These are phyloP conservation scores for Pseudopyricularia javanii DNA, from an alignment of 2,329 filamentous ascomycete species.

Conservation along the genomic window DNA sequence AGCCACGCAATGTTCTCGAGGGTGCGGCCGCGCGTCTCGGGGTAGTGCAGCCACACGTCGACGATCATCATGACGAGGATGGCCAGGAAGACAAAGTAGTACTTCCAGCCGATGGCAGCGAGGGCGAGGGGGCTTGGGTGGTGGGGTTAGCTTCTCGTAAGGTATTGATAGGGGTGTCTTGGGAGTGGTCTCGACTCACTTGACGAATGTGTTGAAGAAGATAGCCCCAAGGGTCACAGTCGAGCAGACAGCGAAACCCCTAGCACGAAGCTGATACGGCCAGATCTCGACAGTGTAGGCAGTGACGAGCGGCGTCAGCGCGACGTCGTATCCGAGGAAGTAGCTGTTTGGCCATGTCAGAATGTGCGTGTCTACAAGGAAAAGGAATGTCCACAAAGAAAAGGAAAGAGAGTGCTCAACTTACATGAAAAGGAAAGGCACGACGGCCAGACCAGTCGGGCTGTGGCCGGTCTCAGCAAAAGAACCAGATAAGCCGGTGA, in stretches of 20 bases:
- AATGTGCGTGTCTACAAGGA: neutral
- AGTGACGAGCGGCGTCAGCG: constrained; percentile 15
- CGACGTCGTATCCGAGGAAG: constrained; percentile 23
- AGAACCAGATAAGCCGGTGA: constrained; percentile 9
- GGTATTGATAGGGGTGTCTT: neutral
- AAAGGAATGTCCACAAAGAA: neutral
- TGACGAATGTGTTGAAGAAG: constrained; percentile 34
- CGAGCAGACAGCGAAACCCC: constrained; percentile 16
- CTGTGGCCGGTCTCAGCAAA: constrained; percentile 8
- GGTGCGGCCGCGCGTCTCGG: neutral
- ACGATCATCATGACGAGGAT: constrained; percentile 20
- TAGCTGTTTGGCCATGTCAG: constrained; percentile 6
- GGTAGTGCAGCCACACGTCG: constrained; percentile 14
- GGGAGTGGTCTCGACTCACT: constrained; percentile 5
- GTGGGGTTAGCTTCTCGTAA: neutral
- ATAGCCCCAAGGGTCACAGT: constrained; percentile 22
- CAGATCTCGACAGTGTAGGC: constrained; percentile 25
- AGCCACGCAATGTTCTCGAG: neutral
- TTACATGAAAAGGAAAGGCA: constrained; percentile 19
- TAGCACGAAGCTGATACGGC: constrained; percentile 21
- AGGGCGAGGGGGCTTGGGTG: constrained; percentile 22
- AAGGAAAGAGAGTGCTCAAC: neutral
- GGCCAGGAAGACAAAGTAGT: constrained; percentile 21
- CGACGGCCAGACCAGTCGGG: constrained; percentile 11
- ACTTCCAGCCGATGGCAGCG: constrained; percentile 24